These are phyloP conservation scores for Picochlorum sp. DNA, from an alignment of 139 green algal species.

Conservation along the genomic window DNA sequence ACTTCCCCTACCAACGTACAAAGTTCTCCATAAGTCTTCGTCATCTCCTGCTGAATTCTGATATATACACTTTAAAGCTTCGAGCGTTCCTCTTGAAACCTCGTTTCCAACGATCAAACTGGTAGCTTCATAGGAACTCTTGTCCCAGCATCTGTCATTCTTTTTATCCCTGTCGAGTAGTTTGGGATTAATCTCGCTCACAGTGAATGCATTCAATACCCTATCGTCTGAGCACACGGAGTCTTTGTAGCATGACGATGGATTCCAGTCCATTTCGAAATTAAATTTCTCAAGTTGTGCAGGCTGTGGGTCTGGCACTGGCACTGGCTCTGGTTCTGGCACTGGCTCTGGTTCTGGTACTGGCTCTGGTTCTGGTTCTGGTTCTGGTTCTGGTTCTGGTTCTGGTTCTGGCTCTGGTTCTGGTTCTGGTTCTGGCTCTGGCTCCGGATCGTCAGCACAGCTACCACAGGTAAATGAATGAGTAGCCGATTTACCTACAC, in stretches of 20 bases:
- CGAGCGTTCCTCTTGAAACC: background rate
- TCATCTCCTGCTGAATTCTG: background rate
- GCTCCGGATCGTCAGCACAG: too few species aligned
- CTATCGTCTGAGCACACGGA: background rate
- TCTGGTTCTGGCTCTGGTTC: too few species aligned
- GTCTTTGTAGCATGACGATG: background rate
- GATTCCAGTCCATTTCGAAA: conserved; percentile 1
- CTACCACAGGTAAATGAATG: too few species aligned
- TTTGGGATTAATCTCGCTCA: background rate
- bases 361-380: too few species aligned
- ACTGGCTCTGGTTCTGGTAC: too few species aligned
- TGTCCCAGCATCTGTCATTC: background rate
- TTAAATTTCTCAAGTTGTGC: background rate
- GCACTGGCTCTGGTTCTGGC: too few species aligned
- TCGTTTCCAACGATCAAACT: background rate
- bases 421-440: too few species aligned
- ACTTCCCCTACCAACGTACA: background rate
- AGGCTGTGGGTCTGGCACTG: background rate
- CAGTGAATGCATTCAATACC: background rate
- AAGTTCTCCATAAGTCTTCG: background rate
- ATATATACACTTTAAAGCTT: background rate
- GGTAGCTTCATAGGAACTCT: background rate
- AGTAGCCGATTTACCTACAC: too few species aligned
- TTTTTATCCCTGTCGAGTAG: background rate
- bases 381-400: too few species aligned